Percentiles rank a stretch among this genome's conserved stretches.
Evolutionary conservation across 306 rosid genomes (phyloP).

Genomic region (Rosa rugosa): DNA sequence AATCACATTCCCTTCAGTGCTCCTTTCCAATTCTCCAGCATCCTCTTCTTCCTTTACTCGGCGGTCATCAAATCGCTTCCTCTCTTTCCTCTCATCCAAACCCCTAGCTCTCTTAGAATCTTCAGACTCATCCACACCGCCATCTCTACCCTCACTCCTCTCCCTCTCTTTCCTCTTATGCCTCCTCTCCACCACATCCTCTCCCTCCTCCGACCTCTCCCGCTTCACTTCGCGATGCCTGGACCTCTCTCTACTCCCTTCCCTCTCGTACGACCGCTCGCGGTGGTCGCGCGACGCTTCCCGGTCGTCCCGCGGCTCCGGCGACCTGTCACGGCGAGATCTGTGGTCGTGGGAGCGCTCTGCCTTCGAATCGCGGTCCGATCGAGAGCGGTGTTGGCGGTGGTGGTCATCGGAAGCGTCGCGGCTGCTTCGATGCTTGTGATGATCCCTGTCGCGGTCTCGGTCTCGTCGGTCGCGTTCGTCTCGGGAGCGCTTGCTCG

Average conservation of each 20-base stretch:
- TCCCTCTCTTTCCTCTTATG: conserved; percentile 86
- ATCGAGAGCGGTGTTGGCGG: conserved; percentile 50
- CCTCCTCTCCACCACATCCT: conserved; percentile 44
- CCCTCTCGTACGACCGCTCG: conserved; percentile 52
- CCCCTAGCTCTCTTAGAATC: conserved; percentile 57
- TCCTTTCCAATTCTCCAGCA: neutral
- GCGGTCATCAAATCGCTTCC: conserved; percentile 53
- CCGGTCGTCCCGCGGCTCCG: conserved; percentile 25
- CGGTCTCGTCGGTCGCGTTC: conserved; percentile 31
- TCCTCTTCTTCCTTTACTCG: conserved; percentile 31
- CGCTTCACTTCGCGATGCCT: conserved; percentile 36
- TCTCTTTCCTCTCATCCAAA: conserved; percentile 53
- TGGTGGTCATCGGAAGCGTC: conserved; percentile 42
- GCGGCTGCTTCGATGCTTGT: conserved; percentile 31
- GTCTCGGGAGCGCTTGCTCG: conserved; percentile 53
- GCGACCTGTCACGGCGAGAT: conserved; percentile 43
- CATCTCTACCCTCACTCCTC: conserved; percentile 44
- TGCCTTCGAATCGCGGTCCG: conserved; percentile 46
- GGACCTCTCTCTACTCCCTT: conserved; percentile 52
- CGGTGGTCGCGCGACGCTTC: conserved; percentile 29
- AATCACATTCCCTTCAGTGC: conserved; percentile 4
- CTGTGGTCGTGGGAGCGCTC: conserved; percentile 34
- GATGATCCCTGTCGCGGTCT: conserved; percentile 26
- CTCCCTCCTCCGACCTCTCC: conserved; percentile 23
- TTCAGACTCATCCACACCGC: conserved; percentile 30